Conservation (phyloP, 495 filamentous ascomycete genomes). For the Trichoderma asperelloides region DNA sequence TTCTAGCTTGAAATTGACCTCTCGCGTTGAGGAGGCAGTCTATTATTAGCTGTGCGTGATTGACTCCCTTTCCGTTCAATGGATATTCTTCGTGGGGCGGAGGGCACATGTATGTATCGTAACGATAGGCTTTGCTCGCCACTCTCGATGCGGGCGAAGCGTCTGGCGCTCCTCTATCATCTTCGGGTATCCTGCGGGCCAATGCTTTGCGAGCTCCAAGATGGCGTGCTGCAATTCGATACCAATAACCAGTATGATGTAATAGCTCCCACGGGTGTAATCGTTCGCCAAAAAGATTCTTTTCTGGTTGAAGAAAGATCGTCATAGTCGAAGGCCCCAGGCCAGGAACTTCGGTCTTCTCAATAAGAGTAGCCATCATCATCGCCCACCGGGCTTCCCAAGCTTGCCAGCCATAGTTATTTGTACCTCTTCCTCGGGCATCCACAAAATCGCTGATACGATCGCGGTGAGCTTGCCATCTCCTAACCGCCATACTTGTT, state of each 20-base stretch:
- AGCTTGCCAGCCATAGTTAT: slow-evolving; percentile 77
- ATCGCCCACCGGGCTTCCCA: slow-evolving; percentile 80
- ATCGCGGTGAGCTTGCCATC: slow-evolving; percentile 65
- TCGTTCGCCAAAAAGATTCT: slow-evolving; percentile 54
- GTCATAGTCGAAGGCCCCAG: slow-evolving; percentile 24
- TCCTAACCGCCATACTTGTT: slow-evolving; percentile 62
- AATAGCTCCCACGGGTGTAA: slow-evolving; percentile 69
- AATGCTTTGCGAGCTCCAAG: slow-evolving; percentile 47
- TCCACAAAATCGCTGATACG: slow-evolving; percentile 68
- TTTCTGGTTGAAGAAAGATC: slow-evolving; percentile 59
- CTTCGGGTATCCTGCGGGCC: slow-evolving; percentile 61
- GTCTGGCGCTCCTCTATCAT: slow-evolving; percentile 61
- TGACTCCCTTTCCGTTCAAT: slow-evolving; percentile 43
- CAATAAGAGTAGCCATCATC: slow-evolving; percentile 73
- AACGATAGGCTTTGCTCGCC: slow-evolving; percentile 56
- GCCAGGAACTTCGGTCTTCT: slow-evolving; percentile 44
- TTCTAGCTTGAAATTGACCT: slow-evolving; percentile 52
- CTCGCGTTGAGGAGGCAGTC: slow-evolving; percentile 51
- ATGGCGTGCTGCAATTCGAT: slow-evolving; percentile 59
- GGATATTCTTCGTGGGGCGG: slow-evolving; percentile 65
- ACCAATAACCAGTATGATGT: slow-evolving; percentile 87
- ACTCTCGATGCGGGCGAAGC: slow-evolving; percentile 59
- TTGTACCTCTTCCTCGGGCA: slow-evolving; percentile 69
- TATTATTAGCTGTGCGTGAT: slow-evolving; percentile 57
- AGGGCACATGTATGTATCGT: slow-evolving; percentile 81